Base-by-base conservation (phyloP, 805 yeast species). In the Candida hispaniensis region DNA sequence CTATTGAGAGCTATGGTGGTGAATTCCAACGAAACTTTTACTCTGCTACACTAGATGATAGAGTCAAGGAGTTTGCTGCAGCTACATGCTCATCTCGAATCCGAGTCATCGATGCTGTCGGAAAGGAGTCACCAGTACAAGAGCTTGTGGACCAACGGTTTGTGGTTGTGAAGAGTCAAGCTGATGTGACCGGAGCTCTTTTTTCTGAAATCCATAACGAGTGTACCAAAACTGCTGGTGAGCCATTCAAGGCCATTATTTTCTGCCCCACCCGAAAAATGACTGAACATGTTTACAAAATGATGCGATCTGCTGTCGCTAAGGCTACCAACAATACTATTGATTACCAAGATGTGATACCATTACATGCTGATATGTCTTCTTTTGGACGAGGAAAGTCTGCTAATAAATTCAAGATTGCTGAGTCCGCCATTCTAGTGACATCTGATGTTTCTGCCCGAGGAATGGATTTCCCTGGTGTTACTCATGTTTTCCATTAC, bases 381-480 rank as follows among this genome's bases (percentile, higher is more conserved):
- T 94, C 82, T 59, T 61, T 64, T 15, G 66, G 62, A 28, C 75
- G 97, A 54, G 79, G 76, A 43, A 59, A 63, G 42, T 56, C 72
- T 15, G 72, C 79, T 21, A 63, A 62, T 33, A 50, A 51, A 20
- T 80, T 76, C 63, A 69, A 75, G 44, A 52, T 49, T 38, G 47
- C 63, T 10, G 48, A 52, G 15, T 42, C 56, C 17, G 79, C 82
- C 39, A 52, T 86, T 27, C 64, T 88, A 39, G 71, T 88, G 38
- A 76, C 88, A 39, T 80, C 95, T 5, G 94, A 85, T 58, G 96
- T 88, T 41, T 93, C 86, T 42, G 95, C 96, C 9, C 74, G 97
- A 60, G 97, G 97, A 47, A 75, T 88, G 78, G 96, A 88, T 62
- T 81, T 88, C 67, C 91, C 86, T 39, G 72, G 73, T 47, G 93